phyloP scores from a whole-genome alignment of 2,329 filamentous ascomycete genomes.

The Fusarium keratoplasticum region DNA sequence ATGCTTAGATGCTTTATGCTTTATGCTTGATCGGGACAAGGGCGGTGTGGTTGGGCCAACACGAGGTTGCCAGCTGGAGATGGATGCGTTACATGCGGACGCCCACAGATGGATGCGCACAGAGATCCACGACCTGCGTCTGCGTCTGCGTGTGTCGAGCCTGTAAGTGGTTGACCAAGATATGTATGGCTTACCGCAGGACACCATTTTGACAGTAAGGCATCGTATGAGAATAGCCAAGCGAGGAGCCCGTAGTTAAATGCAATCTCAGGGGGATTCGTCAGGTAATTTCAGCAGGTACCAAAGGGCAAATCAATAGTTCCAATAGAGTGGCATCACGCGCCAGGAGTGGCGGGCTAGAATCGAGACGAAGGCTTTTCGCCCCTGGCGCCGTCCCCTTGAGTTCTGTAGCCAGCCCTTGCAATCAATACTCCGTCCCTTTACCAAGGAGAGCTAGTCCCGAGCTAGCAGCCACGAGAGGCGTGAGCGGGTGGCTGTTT shows the following conservation, averaged over 20 bases:
- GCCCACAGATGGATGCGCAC: slow-evolving; percentile 9
- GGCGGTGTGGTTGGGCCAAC: slow-evolving; percentile 31
- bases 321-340: slow-evolving; percentile 25
- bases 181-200: slow-evolving; percentile 23
- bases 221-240: slow-evolving; percentile 15
- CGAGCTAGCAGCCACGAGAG: background rate
- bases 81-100: slow-evolving; percentile 31
- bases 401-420: background rate
- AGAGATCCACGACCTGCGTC: slow-evolving; percentile 13
- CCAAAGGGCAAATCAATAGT: slow-evolving; percentile 24
- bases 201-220: slow-evolving; percentile 8
- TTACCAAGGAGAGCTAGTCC: background rate
- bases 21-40: slow-evolving; percentile 20
- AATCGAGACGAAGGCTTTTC: slow-evolving; percentile 15
- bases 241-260: background rate
- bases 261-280: background rate
- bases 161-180: slow-evolving; percentile 20
- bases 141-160: slow-evolving; percentile 14
- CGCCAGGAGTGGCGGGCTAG: slow-evolving; percentile 31
- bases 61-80: slow-evolving; percentile 26
- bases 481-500: slow-evolving; percentile 35
- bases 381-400: slow-evolving; percentile 17
- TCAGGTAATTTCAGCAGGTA: slow-evolving; percentile 1
- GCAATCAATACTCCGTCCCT: background rate
- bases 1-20: slow-evolving; percentile 19